A percentile compares a stretch with the other conserved stretches of the same genome.
phyloP scores from a whole-genome alignment of 495 filamentous ascomycete species.

The Podospora conica region DNA sequence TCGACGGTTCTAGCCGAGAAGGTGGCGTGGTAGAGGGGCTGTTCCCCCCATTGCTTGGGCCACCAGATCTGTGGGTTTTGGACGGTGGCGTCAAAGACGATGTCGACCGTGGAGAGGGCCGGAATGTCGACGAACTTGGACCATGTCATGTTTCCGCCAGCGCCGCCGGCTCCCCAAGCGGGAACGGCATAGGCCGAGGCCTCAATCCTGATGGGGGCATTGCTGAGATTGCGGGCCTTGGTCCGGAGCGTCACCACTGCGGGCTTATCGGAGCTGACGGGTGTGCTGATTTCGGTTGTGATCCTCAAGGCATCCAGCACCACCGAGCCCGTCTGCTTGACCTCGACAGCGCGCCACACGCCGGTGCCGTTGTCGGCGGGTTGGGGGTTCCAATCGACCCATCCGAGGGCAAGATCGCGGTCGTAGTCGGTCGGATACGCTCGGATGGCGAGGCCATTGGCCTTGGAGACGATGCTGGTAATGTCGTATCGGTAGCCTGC shows the following conservation, averaged over 20 bases:
- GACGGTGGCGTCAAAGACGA: slow-evolving; percentile 33
- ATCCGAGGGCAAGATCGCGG: slow-evolving; percentile 53
- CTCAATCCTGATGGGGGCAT: slow-evolving; percentile 28
- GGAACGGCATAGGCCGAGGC: slow-evolving; percentile 35
- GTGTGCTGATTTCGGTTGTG: slow-evolving; percentile 35
- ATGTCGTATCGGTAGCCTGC: slow-evolving; percentile 51
- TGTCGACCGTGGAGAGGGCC: slow-evolving; percentile 31
- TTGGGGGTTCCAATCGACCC: slow-evolving; percentile 62
- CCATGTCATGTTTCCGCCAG: slow-evolving; percentile 18
- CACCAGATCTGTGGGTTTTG: slow-evolving; percentile 42
- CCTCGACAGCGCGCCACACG: slow-evolving; percentile 56
- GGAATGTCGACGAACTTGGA: slow-evolving; percentile 32
- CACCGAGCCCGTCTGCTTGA: slow-evolving; percentile 52
- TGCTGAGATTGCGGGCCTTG: slow-evolving; percentile 45
- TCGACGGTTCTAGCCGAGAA: slow-evolving; percentile 34
- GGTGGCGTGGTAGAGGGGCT: slow-evolving; percentile 37
- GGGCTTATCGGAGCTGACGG: slow-evolving; percentile 22
- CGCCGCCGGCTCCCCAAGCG: slow-evolving; percentile 9
- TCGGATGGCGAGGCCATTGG: slow-evolving; percentile 48
- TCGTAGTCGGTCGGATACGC: slow-evolving; percentile 55
- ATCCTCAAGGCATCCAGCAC: slow-evolving; percentile 46
- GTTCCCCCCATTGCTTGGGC: slow-evolving; percentile 45
- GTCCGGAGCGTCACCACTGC: slow-evolving; percentile 42
- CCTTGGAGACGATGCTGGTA: slow-evolving; percentile 32
- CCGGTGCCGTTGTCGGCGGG: slow-evolving; percentile 54